phyloP scores from a whole-genome alignment of 2,329 filamentous ascomycete genomes.

The Colletotrichum euphorbiae region DNA sequence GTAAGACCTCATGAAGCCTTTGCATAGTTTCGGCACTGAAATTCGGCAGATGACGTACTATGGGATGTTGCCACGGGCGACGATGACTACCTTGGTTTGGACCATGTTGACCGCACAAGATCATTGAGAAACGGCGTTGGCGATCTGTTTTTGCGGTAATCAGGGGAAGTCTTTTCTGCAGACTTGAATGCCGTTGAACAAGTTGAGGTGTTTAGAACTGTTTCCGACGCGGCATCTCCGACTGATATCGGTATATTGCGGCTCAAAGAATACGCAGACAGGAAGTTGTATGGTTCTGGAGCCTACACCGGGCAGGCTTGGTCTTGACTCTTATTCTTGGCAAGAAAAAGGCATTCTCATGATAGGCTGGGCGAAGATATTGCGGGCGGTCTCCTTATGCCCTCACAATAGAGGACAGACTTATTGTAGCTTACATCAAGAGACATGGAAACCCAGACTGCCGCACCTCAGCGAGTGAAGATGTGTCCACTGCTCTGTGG shows the following conservation, averaged over 20 bases:
- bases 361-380: slow-evolving; percentile 23
- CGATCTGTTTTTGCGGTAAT: slow-evolving; percentile 69
- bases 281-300: slow-evolving; percentile 5
- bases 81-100: slow-evolving; percentile 73
- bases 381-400: slow-evolving; percentile 15
- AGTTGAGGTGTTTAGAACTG: slow-evolving; percentile 15
- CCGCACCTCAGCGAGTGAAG: neutral
- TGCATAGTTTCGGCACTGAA: neutral
- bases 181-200: slow-evolving; percentile 17
- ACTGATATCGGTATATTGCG: slow-evolving; percentile 8
- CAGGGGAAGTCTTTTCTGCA: neutral
- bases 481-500: neutral
- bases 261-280: neutral
- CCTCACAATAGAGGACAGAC: slow-evolving; percentile 28
- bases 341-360: slow-evolving; percentile 25
- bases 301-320: slow-evolving; percentile 10
- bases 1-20: slow-evolving; percentile 62
- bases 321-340: slow-evolving; percentile 17
- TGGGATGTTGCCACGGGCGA: slow-evolving; percentile 63
- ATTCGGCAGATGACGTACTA: slow-evolving; percentile 66
- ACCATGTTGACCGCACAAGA: slow-evolving; percentile 73
- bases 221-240: slow-evolving; percentile 18
- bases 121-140: slow-evolving; percentile 69
- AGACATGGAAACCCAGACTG: slow-evolving; percentile 1
- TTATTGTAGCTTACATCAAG: slow-evolving; percentile 26